phyloP scores from a whole-genome alignment of 306 rosid genomes.

The Sesbania bispinosa region DNA sequence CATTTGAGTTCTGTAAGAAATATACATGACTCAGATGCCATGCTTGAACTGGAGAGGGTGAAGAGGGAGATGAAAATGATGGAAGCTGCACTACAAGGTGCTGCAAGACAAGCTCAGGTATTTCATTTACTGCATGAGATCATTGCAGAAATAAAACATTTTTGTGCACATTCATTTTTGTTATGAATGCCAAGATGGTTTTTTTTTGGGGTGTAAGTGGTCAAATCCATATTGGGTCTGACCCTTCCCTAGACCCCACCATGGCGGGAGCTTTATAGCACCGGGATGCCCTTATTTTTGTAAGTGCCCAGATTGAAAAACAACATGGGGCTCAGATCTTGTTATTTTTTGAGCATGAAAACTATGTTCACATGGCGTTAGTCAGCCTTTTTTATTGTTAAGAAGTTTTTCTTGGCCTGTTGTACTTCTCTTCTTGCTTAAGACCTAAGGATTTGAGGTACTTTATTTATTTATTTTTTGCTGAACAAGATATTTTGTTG shows the following conservation, averaged over 20 bases:
- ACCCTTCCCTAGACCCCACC: too few relatives aligned
- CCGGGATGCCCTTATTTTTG: too few relatives aligned
- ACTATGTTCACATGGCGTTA: slow-evolving; percentile 13
- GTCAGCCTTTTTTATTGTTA: slow-evolving; percentile 6
- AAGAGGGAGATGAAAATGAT: slow-evolving; percentile 87
- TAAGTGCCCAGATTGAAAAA: not conserved
- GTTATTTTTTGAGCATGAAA: slow-evolving; percentile 2
- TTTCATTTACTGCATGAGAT: slow-evolving; percentile 17
- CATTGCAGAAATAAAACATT: slow-evolving; percentile 14
- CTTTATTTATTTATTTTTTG: not conserved
- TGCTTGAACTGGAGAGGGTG: slow-evolving; percentile 66
- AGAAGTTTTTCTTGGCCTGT: slow-evolving; percentile 6
- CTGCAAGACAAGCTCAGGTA: slow-evolving; percentile 99
- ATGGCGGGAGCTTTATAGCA: too few relatives aligned
- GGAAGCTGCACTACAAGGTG: slow-evolving; percentile 98
- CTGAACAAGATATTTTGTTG: not conserved
- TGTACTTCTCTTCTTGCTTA: slow-evolving; percentile 13
- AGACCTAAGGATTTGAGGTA: not conserved
- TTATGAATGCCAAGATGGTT: not conserved
- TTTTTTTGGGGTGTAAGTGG: too few relatives aligned
- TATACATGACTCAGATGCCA: slow-evolving; percentile 41
- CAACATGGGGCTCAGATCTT: not conserved
- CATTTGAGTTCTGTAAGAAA: slow-evolving; percentile 41
- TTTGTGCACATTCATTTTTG: slow-evolving; percentile 7
- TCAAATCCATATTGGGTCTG: too few relatives aligned